Evolutionary conservation across 176 grass and related monocot genomes (phyloP).

Genomic region (Carex scoparia): DNA sequence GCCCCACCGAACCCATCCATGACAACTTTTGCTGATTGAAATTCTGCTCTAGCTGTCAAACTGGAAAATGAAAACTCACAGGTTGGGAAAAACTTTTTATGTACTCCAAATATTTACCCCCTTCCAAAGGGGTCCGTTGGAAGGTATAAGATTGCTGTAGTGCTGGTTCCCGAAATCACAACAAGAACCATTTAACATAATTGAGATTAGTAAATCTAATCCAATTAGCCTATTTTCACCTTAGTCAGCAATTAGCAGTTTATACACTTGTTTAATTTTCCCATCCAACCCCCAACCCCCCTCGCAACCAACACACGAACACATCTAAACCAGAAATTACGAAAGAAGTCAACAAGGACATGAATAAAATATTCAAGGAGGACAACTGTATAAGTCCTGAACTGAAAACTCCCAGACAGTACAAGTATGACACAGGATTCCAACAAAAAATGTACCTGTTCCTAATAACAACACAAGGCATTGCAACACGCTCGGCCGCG

Average conservation of each 20-base stretch:
- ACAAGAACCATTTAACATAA: too few relatives aligned
- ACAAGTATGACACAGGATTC: not conserved
- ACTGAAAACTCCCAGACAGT: not conserved
- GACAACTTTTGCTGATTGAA: slow-evolving; percentile 57
- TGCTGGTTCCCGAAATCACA: too few relatives aligned
- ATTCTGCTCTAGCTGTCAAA: slow-evolving; percentile 64
- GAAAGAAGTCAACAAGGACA: not conserved
- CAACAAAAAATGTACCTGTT: slow-evolving; percentile 39
- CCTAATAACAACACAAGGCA: slow-evolving; percentile 69
- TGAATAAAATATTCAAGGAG: not conserved
- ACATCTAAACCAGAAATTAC: too few relatives aligned
- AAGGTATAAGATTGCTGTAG: not conserved
- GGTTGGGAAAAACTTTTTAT: not conserved
- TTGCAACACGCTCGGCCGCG: slow-evolving; percentile 57
- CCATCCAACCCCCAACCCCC: too few relatives aligned
- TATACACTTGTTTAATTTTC: too few relatives aligned
- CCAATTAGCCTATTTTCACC: too few relatives aligned
- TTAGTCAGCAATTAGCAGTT: too few relatives aligned
- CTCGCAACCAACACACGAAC: too few relatives aligned
- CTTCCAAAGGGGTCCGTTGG: not conserved
- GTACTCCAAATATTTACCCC: not conserved
- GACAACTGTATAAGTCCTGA: not conserved
- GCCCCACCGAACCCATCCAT: slow-evolving; percentile 74
- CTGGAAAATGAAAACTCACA: slow-evolving; percentile 30
- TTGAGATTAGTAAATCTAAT: too few relatives aligned